These are phyloP conservation scores for Beauveria varroae DNA, from an alignment of 2,329 filamentous ascomycete species.

Conservation along the genomic window DNA sequence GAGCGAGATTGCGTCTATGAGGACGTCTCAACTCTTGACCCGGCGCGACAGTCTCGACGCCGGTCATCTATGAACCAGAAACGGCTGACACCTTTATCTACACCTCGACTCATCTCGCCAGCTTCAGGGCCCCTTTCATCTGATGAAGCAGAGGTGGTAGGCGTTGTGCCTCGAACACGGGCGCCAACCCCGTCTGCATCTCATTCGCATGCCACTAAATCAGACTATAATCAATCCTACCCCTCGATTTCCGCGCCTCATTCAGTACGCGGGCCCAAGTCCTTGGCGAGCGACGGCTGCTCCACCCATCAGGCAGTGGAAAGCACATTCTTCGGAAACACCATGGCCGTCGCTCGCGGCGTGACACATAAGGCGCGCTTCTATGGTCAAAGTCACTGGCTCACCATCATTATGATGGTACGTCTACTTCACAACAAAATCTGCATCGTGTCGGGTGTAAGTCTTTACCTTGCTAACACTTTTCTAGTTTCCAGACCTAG, in stretches of 20 bases:
- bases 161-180: background rate
- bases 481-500: slow-evolving; percentile 34
- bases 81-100: background rate
- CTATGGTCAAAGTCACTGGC: slow-evolving; percentile 50
- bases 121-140: background rate
- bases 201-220: background rate
- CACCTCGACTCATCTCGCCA: slow-evolving; percentile 3
- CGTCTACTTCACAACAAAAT: slow-evolving; percentile 13
- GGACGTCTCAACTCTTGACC: background rate
- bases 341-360: slow-evolving; percentile 28
- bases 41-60: background rate
- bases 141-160: background rate
- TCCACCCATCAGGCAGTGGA: slow-evolving; percentile 26
- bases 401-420: slow-evolving; percentile 40
- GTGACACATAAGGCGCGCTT: slow-evolving; percentile 47
- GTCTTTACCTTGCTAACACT: slow-evolving; percentile 1
- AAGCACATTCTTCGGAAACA: slow-evolving; percentile 27
- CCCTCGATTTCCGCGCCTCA: slow-evolving; percentile 34
- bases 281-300: slow-evolving; percentile 2
- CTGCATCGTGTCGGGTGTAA: too few relatives aligned
- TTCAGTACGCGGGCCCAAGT: slow-evolving; percentile 18
- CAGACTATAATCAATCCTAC: slow-evolving; percentile 22
- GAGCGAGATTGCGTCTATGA: slow-evolving; percentile 26
- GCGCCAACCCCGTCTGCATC: background rate
- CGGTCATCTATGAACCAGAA: background rate